Evolutionary conservation across 164 flowering plant species (phyloP).

Genomic region (Vitis amurensis): DNA sequence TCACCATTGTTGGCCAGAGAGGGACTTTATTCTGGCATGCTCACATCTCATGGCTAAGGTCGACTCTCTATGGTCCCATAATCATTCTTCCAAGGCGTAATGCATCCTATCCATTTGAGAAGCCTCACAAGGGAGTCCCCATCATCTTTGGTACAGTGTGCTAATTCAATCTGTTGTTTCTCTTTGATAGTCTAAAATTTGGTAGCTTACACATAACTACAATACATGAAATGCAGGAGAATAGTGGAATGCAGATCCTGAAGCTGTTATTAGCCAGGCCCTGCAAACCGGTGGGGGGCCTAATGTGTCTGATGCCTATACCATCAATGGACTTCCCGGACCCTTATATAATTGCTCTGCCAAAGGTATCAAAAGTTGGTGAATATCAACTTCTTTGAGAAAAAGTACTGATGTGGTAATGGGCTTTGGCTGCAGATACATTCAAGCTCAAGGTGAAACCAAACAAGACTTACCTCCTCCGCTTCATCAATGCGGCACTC

Average conservation of each 20-base stretch:
- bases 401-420: neutral
- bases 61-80: constrained; percentile 28
- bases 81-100: constrained; percentile 25
- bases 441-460: constrained; percentile 35
- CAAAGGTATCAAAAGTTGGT: constrained; percentile 22
- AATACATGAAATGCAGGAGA: constrained; percentile 30
- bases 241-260: constrained; percentile 42
- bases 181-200: too few species aligned
- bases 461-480: constrained; percentile 28
- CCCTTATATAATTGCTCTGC: constrained; percentile 42
- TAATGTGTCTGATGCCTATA: constrained; percentile 41
- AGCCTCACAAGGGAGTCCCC: constrained; percentile 23
- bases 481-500: constrained; percentile 35
- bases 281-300: constrained; percentile 50
- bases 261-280: constrained; percentile 44
- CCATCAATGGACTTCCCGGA: constrained; percentile 40
- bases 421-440: constrained; percentile 23
- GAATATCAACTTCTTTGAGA: neutral
- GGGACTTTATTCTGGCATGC: constrained; percentile 29
- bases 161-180: too few species aligned
- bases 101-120: constrained; percentile 18
- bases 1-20: constrained; percentile 23
- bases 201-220: too few species aligned
- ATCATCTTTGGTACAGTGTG: constrained; percentile 20
- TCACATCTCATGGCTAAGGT: constrained; percentile 26